Evolutionary conservation across 768 basidiomycete species (phyloP).

Genomic region (Paxillus ammoniavirescens): DNA sequence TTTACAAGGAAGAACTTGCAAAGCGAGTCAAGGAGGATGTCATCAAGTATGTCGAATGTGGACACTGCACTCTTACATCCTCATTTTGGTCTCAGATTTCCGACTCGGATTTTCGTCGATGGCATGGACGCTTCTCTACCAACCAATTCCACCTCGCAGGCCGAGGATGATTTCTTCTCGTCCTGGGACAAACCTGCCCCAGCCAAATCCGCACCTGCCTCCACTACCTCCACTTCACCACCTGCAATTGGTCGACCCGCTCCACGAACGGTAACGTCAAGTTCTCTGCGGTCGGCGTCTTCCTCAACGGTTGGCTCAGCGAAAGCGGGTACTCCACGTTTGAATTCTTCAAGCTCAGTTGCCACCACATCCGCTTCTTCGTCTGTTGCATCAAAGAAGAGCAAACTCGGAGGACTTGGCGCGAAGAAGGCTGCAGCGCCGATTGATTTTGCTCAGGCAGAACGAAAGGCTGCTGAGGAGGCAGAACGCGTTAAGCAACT

Average conservation of each 20-base stretch:
- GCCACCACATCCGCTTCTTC: conserved; percentile 29
- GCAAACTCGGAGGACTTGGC: conserved; percentile 75
- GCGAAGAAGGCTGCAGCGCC: conserved; percentile 81
- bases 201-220: conserved; percentile 51
- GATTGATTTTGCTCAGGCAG: conserved; percentile 93
- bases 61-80: not conserved
- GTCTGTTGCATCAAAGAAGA: conserved; percentile 51
- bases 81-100: conserved; percentile 51
- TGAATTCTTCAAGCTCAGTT: conserved; percentile 39
- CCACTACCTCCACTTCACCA: conserved; percentile 49
- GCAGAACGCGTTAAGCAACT: conserved; percentile 89
- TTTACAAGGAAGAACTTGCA: conserved; percentile 91
- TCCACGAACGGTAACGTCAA: conserved; percentile 66
- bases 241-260: conserved; percentile 58
- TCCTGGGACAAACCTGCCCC: conserved; percentile 88
- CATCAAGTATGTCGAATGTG: conserved; percentile 47
- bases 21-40: conserved; percentile 77
- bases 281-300: conserved; percentile 51
- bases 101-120: conserved; percentile 76
- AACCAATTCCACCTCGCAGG: conserved; percentile 40
- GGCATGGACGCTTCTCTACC: conserved; percentile 56
- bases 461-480: conserved; percentile 86
- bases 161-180: conserved; percentile 94
- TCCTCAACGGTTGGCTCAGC: conserved; percentile 27
- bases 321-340: conserved; percentile 42